Conservation (phyloP, 768 basidiomycete genomes). For the Termitomyces sp. region DNA sequence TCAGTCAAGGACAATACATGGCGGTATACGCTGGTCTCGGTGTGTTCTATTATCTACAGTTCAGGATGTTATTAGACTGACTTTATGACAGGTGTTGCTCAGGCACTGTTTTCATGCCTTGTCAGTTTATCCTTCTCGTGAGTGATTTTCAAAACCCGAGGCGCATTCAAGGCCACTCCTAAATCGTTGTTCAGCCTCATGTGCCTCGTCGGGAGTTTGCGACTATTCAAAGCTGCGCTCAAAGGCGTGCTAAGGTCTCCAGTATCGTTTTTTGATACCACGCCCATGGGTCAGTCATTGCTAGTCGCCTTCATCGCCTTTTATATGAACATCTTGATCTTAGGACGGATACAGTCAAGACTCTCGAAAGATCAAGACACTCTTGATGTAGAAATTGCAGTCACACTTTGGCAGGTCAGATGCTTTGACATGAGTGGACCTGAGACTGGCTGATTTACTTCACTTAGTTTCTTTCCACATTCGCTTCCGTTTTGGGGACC, state of each 20-base stretch:
- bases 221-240: slow-evolving; percentile 53
- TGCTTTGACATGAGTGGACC: neutral
- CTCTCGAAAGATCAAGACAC: slow-evolving; percentile 60
- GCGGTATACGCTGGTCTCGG: slow-evolving; percentile 45
- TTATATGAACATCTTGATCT: neutral
- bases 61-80: neutral
- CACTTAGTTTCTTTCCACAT: slow-evolving; percentile 32
- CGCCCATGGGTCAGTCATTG: slow-evolving; percentile 47
- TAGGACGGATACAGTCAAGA: slow-evolving; percentile 52
- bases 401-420: slow-evolving; percentile 41
- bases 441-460: neutral
- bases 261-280: slow-evolving; percentile 68
- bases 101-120: slow-evolving; percentile 46
- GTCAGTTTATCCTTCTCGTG: slow-evolving; percentile 47
- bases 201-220: slow-evolving; percentile 35
- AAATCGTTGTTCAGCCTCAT: slow-evolving; percentile 22
- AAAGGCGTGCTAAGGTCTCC: slow-evolving; percentile 54
- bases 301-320: neutral
- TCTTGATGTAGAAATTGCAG: slow-evolving; percentile 44
- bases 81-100: slow-evolving; percentile 31
- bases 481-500: slow-evolving; percentile 45
- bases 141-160: slow-evolving; percentile 11
- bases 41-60: slow-evolving; percentile 11
- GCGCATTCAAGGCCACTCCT: neutral
- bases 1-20: slow-evolving; percentile 65